These are phyloP conservation scores for Mycena vitilis DNA, from an alignment of 768 basidiomycete genomes.

Conservation along the genomic window DNA sequence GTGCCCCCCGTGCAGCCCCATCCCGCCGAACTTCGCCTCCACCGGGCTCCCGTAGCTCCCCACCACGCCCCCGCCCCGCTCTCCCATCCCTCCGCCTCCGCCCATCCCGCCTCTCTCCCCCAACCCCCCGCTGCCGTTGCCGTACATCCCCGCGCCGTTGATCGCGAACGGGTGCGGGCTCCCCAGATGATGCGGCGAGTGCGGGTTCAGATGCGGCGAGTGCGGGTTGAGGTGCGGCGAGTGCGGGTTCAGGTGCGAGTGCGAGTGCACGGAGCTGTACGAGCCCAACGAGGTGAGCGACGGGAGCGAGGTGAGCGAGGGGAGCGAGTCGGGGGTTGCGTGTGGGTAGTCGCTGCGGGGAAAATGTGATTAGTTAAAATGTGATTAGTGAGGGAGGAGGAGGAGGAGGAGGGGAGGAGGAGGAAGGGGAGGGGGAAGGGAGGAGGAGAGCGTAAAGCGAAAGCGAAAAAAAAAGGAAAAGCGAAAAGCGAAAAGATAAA, in stretches of 20 bases:
- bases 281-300: conserved; percentile 49
- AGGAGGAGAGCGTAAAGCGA: no score
- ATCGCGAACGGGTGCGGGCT: neutral
- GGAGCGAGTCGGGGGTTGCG: conserved; percentile 33
- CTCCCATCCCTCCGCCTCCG: no score
- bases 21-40: conserved; percentile 27
- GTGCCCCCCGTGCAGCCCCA: neutral
- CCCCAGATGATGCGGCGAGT: no score
- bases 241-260: conserved; percentile 56
- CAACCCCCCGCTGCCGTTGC: neutral
- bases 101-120: no score
- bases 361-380: no score
- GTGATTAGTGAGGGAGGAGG: no score
- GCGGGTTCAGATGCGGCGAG: neutral
- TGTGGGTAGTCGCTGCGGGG: conserved; percentile 34
- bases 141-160: neutral
- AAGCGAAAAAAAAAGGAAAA: no score
- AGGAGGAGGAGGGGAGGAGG: neutral
- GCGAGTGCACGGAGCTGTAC: conserved; percentile 9
- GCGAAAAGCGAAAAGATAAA: no score
- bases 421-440: neutral
- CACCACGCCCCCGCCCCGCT: no score
- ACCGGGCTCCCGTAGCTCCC: conserved; percentile 24
- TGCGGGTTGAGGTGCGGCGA: conserved; percentile 38
- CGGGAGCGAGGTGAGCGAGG: conserved; percentile 32